phyloP scores from a whole-genome alignment of 208 protist genomes.

The Trypanosoma rangeli region DNA sequence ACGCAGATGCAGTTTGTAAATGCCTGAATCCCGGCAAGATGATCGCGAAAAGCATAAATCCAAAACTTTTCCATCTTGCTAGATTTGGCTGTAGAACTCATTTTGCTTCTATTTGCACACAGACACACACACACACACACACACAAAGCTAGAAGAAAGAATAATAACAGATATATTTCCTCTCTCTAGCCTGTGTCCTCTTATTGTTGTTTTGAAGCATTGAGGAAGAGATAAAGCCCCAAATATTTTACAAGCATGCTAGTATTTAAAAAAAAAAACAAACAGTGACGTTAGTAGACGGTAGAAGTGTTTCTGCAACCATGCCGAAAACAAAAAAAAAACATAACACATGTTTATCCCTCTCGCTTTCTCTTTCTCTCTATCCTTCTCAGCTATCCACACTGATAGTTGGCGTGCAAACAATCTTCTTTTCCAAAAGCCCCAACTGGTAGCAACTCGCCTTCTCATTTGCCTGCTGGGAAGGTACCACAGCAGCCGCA shows the following conservation, averaged over 20 bases:
- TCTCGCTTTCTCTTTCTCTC: constrained; percentile 7
- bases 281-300: too few species aligned
- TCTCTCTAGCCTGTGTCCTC: neutral
- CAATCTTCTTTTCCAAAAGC: constrained; percentile 65
- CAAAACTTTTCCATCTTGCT: constrained; percentile 70
- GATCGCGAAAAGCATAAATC: constrained; percentile 91
- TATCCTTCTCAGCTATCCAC: constrained; percentile 2
- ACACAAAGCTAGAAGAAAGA: constrained; percentile 21
- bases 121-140: too few species aligned
- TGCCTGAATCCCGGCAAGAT: constrained; percentile 78
- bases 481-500: constrained; percentile 48
- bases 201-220: neutral
- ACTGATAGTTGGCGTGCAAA: constrained; percentile 73
- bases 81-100: neutral
- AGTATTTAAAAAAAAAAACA: too few species aligned
- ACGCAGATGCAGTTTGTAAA: constrained; percentile 78
- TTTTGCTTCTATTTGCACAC: constrained; percentile 24
- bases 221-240: constrained; percentile 11
- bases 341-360: neutral
- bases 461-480: constrained; percentile 37
- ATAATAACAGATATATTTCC: neutral
- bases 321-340: neutral
- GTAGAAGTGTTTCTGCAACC: too few species aligned
- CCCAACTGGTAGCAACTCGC: constrained; percentile 72
- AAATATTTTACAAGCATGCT: too few species aligned